Evolutionary conservation across 768 basidiomycete species (phyloP).

Genomic region (Serpula lacrymans): DNA sequence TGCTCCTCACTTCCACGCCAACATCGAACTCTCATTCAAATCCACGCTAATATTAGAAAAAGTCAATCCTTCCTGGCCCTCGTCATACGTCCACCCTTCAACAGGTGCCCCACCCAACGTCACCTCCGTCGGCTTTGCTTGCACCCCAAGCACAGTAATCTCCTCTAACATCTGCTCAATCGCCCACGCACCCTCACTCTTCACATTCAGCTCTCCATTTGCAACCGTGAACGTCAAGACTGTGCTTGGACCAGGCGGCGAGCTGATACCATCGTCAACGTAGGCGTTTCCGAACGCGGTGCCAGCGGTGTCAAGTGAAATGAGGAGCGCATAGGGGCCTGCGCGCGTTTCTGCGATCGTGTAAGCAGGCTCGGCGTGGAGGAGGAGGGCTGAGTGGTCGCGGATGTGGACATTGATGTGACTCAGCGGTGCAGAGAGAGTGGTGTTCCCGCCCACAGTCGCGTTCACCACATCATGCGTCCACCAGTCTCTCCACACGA

Average conservation of each 20-base stretch:
- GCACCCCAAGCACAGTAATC: slow-evolving; percentile 54
- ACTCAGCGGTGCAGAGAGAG: slow-evolving; percentile 63
- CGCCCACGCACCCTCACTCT: slow-evolving; percentile 29
- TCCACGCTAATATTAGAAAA: slow-evolving; percentile 32
- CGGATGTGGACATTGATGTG: slow-evolving; percentile 78
- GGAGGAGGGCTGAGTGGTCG: slow-evolving; percentile 61
- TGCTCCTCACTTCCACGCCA: slow-evolving; percentile 35
- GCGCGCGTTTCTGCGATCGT: slow-evolving; percentile 64
- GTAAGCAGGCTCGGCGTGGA: slow-evolving; percentile 61
- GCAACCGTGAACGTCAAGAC: slow-evolving; percentile 43
- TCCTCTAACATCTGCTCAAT: slow-evolving; percentile 41
- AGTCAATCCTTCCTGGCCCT: slow-evolving; percentile 35
- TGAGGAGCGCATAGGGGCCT: slow-evolving; percentile 60
- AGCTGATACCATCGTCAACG: slow-evolving; percentile 66
- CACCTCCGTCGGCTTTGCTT: slow-evolving; percentile 32
- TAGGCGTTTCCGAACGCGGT: slow-evolving; percentile 58
- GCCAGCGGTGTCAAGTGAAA: slow-evolving; percentile 47
- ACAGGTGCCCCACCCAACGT: slow-evolving; percentile 33
- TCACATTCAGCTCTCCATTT: slow-evolving; percentile 34
- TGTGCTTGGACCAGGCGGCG: slow-evolving; percentile 53
- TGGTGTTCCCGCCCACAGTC: slow-evolving; percentile 38
- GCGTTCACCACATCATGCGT: slow-evolving; percentile 55
- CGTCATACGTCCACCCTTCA: slow-evolving; percentile 33
- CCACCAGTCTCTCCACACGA: slow-evolving; percentile 73
- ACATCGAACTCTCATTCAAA: slow-evolving; percentile 33